Conservation (phyloP, 1,284 basidiomycete genomes). For the Cystobasidium slooffiae region DNA sequence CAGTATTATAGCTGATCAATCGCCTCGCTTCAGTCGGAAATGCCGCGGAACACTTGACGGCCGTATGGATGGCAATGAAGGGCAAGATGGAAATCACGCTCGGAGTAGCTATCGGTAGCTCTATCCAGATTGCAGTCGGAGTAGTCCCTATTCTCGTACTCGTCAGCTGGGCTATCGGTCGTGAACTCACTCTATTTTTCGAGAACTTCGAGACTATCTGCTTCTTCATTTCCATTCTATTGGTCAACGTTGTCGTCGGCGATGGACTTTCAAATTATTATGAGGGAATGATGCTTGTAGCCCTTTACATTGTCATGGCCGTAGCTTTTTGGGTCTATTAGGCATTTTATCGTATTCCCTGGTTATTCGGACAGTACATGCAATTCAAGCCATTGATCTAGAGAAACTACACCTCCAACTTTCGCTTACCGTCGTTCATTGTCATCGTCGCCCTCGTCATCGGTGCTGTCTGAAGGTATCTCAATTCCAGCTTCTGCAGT, state of each 20-base stretch:
- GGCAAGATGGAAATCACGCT: conserved; percentile 79
- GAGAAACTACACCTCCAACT: no score
- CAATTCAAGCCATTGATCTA: no score
- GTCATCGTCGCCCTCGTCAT: no score
- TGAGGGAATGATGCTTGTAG: conserved; percentile 60
- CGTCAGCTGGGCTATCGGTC: conserved; percentile 63
- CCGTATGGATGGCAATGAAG: conserved; percentile 87
- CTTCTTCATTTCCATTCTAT: conserved; percentile 70
- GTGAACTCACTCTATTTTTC: conserved; percentile 67
- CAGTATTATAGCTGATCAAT: conserved; percentile 53
- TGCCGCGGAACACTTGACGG: conserved; percentile 53
- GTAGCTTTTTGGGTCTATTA: conserved; percentile 43
- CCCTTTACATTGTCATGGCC: conserved; percentile 68
- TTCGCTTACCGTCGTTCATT: no score
- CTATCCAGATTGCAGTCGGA: conserved; percentile 90
- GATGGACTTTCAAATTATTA: conserved; percentile 85
- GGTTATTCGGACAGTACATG: no score
- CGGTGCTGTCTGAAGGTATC: no score
- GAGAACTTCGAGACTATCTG: conserved; percentile 69
- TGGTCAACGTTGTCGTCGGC: conserved; percentile 56
- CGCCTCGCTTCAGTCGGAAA: conserved; percentile 63
- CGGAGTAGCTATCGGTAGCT: conserved; percentile 85
- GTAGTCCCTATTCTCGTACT: conserved; percentile 58
- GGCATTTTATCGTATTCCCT: background rate
- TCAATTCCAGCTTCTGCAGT: no score